Conservation (phyloP, 139 green algal species). For the Dunaliella primolecta region DNA sequence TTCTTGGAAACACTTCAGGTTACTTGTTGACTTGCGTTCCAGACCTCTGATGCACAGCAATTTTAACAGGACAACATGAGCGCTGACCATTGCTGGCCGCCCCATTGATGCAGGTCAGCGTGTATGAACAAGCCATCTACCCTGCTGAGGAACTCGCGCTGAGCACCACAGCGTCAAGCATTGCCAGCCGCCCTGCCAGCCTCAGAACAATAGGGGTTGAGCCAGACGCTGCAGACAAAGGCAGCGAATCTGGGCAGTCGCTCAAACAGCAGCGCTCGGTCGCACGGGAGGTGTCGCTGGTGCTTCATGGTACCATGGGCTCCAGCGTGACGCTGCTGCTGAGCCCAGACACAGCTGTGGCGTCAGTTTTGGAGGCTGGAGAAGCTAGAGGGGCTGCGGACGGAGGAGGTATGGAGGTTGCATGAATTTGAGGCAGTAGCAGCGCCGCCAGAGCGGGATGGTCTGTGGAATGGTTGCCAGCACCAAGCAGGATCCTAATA, state of each 20-base stretch:
- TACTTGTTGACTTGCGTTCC: too few relatives aligned
- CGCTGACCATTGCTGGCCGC: too few relatives aligned
- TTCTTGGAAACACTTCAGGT: too few relatives aligned
- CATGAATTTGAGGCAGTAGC: too few relatives aligned
- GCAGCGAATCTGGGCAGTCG: not conserved
- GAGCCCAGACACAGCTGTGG: not conserved
- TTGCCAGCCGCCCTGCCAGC: too few relatives aligned
- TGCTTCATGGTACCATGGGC: not conserved
- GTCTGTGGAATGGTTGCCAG: too few relatives aligned
- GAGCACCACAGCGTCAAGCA: too few relatives aligned
- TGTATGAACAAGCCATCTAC: not conserved
- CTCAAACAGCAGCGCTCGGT: not conserved
- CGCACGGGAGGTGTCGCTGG: not conserved
- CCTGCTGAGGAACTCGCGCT: not conserved
- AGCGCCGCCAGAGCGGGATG: too few relatives aligned
- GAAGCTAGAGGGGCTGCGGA: not conserved
- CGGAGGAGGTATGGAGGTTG: too few relatives aligned
- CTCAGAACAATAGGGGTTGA: not conserved
- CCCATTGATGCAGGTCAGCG: not conserved
- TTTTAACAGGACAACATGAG: too few relatives aligned
- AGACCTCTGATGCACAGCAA: too few relatives aligned
- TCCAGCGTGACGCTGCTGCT: not conserved
- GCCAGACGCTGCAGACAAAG: not conserved
- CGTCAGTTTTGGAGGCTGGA: not conserved
- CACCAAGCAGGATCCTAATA: too few relatives aligned